Conservation (phyloP, 306 rosid species). For the Fragaria vesca region DNA sequence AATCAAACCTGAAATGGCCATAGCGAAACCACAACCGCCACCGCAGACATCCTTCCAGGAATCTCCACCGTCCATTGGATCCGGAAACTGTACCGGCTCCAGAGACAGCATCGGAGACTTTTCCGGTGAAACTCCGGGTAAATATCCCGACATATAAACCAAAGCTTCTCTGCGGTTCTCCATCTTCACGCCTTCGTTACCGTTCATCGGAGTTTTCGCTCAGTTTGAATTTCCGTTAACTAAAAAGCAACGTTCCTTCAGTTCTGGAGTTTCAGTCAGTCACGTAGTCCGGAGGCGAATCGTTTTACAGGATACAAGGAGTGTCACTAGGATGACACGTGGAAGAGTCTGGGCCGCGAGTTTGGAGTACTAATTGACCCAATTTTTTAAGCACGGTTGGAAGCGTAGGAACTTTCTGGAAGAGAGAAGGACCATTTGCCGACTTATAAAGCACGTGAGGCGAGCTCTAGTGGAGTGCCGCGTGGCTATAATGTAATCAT, state of each 20-base stretch:
- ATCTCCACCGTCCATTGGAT: constrained; percentile 32
- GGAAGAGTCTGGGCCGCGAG: constrained; percentile 37
- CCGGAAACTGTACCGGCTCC: constrained; percentile 39
- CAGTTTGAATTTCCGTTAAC: constrained; percentile 7
- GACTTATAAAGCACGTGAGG: background rate
- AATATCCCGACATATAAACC: constrained; percentile 87
- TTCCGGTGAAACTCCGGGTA: constrained; percentile 77
- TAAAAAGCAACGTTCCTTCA: background rate
- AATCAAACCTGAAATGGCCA: constrained; percentile 76
- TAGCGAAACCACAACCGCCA: constrained; percentile 95
- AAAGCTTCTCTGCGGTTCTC: constrained; percentile 36
- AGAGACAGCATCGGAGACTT: constrained; percentile 62
- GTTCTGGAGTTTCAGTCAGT: background rate
- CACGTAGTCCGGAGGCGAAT: constrained; percentile 24
- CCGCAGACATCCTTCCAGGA: constrained; percentile 75
- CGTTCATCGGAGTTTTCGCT: constrained; percentile 34
- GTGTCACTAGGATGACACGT: constrained; percentile 60
- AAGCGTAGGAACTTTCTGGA: constrained; percentile 53
- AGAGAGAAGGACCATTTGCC: background rate
- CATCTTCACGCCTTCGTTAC: constrained; percentile 40
- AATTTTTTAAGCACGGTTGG: constrained; percentile 1
- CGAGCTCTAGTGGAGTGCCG: background rate
- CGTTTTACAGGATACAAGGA: constrained; percentile 37
- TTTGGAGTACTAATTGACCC: background rate
- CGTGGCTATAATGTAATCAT: background rate